Conservation (phyloP, 257 asterid species). For the Leptodermis oblonga region DNA sequence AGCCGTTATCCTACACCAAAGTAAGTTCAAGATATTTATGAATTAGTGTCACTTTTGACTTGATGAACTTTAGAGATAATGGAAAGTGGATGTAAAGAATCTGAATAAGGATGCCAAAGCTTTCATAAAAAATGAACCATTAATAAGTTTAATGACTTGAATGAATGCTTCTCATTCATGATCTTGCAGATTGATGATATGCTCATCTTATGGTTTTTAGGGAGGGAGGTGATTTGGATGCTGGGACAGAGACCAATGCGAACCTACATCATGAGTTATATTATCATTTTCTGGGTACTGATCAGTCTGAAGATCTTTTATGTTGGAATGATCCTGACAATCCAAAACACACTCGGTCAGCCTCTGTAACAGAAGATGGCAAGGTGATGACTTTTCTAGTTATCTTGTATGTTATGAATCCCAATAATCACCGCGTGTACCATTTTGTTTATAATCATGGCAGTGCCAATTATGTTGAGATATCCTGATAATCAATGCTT, state of each 20-base stretch:
- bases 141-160: not conserved
- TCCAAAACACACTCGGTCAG: conserved; percentile 64
- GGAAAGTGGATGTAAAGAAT: not conserved
- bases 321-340: conserved; percentile 83
- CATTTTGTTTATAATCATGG: not conserved
- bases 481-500: no score
- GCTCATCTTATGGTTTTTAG: conserved; percentile 33
- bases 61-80: not conserved
- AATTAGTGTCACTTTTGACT: not conserved
- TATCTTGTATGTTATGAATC: not conserved
- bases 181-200: not conserved
- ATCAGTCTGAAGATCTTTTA: conserved; percentile 85
- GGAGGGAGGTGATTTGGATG: conserved; percentile 67
- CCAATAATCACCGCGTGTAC: not conserved
- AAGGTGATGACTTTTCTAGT: conserved; percentile 43
- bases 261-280: conserved; percentile 83
- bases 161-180: not conserved
- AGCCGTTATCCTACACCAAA: conserved; percentile 86
- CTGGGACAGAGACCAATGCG: conserved; percentile 79
- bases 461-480: not conserved
- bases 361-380: conserved; percentile 83
- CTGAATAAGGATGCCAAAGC: not conserved
- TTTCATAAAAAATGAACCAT: not conserved
- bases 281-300: conserved; percentile 86
- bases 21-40: conserved; percentile 34